These are phyloP conservation scores for Rhododendron mucronatum DNA, from an alignment of 148 eudicot genomes.

Conservation along the genomic window DNA sequence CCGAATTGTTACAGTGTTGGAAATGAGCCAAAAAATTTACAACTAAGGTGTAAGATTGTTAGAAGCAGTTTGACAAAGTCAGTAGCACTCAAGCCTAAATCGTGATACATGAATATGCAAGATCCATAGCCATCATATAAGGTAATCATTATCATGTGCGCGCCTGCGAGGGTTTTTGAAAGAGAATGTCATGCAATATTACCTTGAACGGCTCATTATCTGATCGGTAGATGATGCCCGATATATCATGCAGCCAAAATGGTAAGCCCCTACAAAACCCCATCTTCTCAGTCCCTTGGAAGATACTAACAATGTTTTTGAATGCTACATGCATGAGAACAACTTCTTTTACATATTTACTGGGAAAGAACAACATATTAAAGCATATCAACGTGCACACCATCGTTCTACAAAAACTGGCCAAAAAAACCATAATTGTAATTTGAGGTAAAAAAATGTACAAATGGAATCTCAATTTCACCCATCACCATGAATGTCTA, in stretches of 20 bases:
- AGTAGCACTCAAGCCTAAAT: too few relatives aligned
- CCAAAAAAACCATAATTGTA: neutral
- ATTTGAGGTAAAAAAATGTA: neutral
- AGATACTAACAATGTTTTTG: neutral
- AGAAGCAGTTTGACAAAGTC: neutral
- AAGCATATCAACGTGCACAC: neutral
- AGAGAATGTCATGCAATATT: neutral
- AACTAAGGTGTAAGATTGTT: neutral
- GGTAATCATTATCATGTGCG: neutral
- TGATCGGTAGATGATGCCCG: slow-evolving; percentile 42
- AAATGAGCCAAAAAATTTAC: neutral
- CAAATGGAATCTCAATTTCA: neutral
- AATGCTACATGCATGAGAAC: neutral
- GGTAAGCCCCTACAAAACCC: slow-evolving; percentile 47
- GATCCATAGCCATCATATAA: neutral
- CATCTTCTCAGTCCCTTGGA: neutral
- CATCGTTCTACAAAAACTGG: neutral
- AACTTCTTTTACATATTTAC: neutral
- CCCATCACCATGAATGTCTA: too few relatives aligned
- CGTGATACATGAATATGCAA: neutral
- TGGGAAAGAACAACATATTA: neutral
- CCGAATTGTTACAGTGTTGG: neutral
- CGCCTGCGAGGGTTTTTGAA: neutral
- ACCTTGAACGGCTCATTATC: slow-evolving; percentile 53
- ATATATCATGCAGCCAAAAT: slow-evolving; percentile 50